Evolutionary conservation across 2,329 filamentous ascomycete species (phyloP).

Genomic region (Hypoxylon sp.): DNA sequence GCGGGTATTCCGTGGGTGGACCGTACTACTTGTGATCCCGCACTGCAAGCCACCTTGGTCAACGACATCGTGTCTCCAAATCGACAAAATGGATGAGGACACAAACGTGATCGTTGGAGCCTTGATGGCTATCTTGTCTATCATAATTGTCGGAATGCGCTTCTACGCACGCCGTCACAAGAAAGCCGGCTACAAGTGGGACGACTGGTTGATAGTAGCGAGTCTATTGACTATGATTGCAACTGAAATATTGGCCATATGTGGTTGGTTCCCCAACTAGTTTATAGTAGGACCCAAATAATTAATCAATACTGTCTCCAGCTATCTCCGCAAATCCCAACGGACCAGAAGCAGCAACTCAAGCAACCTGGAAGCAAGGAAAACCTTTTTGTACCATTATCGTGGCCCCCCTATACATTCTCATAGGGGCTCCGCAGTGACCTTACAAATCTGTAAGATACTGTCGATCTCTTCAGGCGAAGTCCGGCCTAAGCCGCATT

Average conservation of each 20-base stretch:
- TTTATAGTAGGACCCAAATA: not conserved
- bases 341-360: not conserved
- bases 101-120: not conserved
- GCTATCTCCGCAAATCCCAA: constrained; percentile 13
- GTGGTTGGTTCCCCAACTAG: constrained; percentile 13
- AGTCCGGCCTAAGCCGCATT: too few species aligned
- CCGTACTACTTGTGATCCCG: not conserved
- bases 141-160: not conserved
- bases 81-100: not conserved
- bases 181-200: constrained; percentile 3
- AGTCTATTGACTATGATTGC: constrained; percentile 25
- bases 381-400: too few species aligned
- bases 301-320: not conserved
- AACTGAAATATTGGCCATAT: constrained; percentile 24
- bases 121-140: not conserved
- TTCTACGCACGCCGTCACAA: not conserved
- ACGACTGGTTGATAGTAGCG: constrained; percentile 6
- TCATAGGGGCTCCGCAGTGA: too few species aligned
- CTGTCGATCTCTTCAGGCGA: too few species aligned
- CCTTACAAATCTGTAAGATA: too few species aligned
- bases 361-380: too few species aligned
- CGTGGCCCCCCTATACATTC: too few species aligned
- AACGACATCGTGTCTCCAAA: not conserved
- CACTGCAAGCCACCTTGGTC: not conserved
- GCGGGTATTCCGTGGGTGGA: not conserved